Evolutionary conservation across 2,329 filamentous ascomycete species (phyloP), one percentile per base, ranked within the genome.

Genomic region (Hypocreales sp.): DNA sequence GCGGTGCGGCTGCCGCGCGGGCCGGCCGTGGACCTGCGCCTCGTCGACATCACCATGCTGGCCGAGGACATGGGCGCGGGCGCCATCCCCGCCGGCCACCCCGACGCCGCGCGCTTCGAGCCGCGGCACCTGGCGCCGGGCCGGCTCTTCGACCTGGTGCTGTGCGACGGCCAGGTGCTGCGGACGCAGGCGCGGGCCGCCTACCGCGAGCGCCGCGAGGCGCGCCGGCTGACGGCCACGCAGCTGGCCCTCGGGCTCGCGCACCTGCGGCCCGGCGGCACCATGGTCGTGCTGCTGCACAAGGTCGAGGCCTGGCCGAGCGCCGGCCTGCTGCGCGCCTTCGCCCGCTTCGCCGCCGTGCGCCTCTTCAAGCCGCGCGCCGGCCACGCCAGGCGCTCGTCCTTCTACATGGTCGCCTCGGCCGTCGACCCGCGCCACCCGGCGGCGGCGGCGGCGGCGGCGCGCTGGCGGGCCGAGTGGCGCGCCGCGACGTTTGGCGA

Each of bases 321-420:
- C 0, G 41, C 57, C 2, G 24, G 38, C 0, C 24, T 60, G 0
- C 23, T 71, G 8, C 38, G 50, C 10, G 39, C 33, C 0, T 60
- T 70, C 22, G 35, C 28, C 10, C 38, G 42, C n/a, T 63, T 70
- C 29, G 45, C 60, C 0, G 24, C 39, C 0, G 37, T 68, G 0
- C 22, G 31, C 14, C 35, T 67, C 0, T 60, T 53, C 40, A 72
- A 71, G 37, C 61, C 60, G 0, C 34, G 7, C 2, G 39, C 7
- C 1, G 36, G 31, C 3, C 60, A 70, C 31, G 40, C 36, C 2
- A 59, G 43, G 13, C 44, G 55, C 4, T 61, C 56, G 0, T 67
- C 62, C 0, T 72, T 69, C 34, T 71, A 72, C 37, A 45, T 69
- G 38, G 33, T 71, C 8, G 64, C 63, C 2, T 53, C 40, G 2